Conservation (phyloP, 1,139 yeast genomes). For the Meyerozyma sp. region DNA sequence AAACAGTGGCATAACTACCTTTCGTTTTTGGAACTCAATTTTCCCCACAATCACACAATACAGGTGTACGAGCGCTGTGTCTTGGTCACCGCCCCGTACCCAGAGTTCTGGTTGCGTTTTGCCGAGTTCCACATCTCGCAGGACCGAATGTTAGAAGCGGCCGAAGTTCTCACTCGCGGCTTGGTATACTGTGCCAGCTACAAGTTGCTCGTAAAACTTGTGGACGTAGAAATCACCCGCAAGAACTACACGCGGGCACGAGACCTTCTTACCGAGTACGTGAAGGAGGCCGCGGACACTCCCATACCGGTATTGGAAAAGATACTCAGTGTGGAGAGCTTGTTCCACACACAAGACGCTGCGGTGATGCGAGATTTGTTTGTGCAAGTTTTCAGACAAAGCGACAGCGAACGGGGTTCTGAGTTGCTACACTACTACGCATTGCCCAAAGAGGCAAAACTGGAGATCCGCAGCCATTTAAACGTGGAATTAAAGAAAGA, state of each 20-base stretch:
- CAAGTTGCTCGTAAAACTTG: slow-evolving; percentile 27
- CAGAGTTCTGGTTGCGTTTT: slow-evolving; percentile 59
- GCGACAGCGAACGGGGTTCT: neutral
- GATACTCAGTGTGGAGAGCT: slow-evolving; percentile 32
- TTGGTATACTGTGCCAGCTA: slow-evolving; percentile 19
- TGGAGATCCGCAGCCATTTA: neutral
- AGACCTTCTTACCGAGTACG: slow-evolving; percentile 26
- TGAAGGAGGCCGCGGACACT: slow-evolving; percentile 22
- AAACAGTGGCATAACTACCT: slow-evolving; percentile 59
- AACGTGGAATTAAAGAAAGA: neutral
- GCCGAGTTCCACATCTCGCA: slow-evolving; percentile 38
- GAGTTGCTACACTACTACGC: neutral
- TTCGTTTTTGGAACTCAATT: slow-evolving; percentile 44
- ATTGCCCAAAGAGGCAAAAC: neutral
- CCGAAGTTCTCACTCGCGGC: slow-evolving; percentile 31
- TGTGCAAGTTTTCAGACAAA: neutral
- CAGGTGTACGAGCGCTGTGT: slow-evolving; percentile 56
- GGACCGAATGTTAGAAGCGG: slow-evolving; percentile 28
- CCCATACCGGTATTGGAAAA: slow-evolving; percentile 34
- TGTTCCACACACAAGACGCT: slow-evolving; percentile 18
- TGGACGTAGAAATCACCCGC: slow-evolving; percentile 32
- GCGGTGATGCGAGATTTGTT: slow-evolving; percentile 2
- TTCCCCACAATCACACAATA: slow-evolving; percentile 23
- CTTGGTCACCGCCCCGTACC: slow-evolving; percentile 47
- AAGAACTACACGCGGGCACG: slow-evolving; percentile 31